Evolutionary conservation across 345 rosid species (phyloP), one percentile per base, ranked within the genome.

Genomic region (Brassica juncea): DNA sequence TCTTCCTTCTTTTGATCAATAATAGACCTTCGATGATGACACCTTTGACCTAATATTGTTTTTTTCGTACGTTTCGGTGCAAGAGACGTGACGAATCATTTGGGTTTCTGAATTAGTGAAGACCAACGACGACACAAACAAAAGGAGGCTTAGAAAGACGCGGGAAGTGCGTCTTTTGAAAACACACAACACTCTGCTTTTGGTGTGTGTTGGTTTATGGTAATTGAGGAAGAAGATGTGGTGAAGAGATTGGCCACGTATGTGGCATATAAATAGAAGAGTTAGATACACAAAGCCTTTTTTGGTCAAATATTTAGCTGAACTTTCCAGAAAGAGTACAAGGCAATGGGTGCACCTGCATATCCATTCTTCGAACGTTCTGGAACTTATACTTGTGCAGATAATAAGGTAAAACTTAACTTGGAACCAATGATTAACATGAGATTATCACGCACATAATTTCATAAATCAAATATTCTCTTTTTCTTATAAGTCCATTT

Each of bases 291-390:
- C 6, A 0, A 4, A 14, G 42, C 61, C 1, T 35, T 35, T 35
- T 35, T 35, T 32, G 35, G 35, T 4, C 19, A 64, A 27, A 28
- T 23, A 23, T 69, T 70, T 69, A 14, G 66, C 63, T 72, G 89
- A 86, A 81, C 67, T 76, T 85, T 88, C 88, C 74, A 77, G 87
- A 88, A 28, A 12, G 42, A 0, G 8, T 30, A 42, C 64, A 6
- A 68, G 28, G 69, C 55, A 16, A 55, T 60, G 65, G 63, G 3
- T 39, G 14, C 44, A 58, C 65, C 63, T 23, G 63, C 30, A 37
- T 34, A 65, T 44, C 54, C n/a, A 66, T 32, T 16, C 37, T 68
- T 55, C 58, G 84, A 88, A 89, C 73, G 85, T 88, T 88, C 93
- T 73, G 77, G 90, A 76, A 42, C 35, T 42, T 30, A 19, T 28